phyloP scores from a whole-genome alignment of 768 basidiomycete genomes.

The Pulveroboletus sp. region DNA sequence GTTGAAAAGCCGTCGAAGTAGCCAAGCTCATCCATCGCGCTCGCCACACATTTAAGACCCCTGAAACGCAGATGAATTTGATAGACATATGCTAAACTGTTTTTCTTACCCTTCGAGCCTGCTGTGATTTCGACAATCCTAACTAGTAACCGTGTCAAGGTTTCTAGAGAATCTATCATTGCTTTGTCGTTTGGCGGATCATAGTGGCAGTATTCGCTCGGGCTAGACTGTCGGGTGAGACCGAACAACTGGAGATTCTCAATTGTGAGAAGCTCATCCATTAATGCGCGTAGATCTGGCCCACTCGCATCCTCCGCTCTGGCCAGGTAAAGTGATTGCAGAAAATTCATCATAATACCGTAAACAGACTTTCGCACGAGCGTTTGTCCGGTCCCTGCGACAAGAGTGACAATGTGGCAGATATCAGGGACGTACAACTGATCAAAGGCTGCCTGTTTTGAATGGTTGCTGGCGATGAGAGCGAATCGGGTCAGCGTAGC shows the following conservation, averaged over 20 bases:
- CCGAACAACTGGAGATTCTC: slow-evolving; percentile 72
- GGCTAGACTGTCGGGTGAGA: slow-evolving; percentile 55
- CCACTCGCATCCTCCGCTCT: slow-evolving; percentile 57
- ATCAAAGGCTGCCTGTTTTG: slow-evolving; percentile 58
- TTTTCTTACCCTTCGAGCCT: slow-evolving; percentile 63
- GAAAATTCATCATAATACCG: slow-evolving; percentile 75
- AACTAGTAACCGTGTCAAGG: slow-evolving; percentile 59
- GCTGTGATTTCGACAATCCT: slow-evolving; percentile 63
- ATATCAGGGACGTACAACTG: slow-evolving; percentile 85
- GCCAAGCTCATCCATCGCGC: slow-evolving; percentile 92
- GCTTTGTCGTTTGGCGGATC: slow-evolving; percentile 54
- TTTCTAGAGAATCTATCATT: slow-evolving; percentile 64
- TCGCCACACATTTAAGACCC: slow-evolving; percentile 83
- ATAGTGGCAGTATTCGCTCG: slow-evolving; percentile 64
- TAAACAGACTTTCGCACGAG: slow-evolving; percentile 79
- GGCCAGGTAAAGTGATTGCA: slow-evolving; percentile 70
- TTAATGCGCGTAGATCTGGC: slow-evolving; percentile 58
- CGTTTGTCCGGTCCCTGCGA: slow-evolving; percentile 70
- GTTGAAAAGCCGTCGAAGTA: slow-evolving; percentile 86
- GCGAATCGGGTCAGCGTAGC: slow-evolving; percentile 76
- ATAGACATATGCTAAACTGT: not conserved
- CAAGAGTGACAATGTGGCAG: slow-evolving; percentile 74
- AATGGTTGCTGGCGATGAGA: slow-evolving; percentile 67
- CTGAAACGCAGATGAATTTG: slow-evolving; percentile 36
- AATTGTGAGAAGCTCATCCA: slow-evolving; percentile 57